Conservation (phyloP, 2,329 filamentous ascomycete genomes). For the Fusarium devonianum region DNA sequence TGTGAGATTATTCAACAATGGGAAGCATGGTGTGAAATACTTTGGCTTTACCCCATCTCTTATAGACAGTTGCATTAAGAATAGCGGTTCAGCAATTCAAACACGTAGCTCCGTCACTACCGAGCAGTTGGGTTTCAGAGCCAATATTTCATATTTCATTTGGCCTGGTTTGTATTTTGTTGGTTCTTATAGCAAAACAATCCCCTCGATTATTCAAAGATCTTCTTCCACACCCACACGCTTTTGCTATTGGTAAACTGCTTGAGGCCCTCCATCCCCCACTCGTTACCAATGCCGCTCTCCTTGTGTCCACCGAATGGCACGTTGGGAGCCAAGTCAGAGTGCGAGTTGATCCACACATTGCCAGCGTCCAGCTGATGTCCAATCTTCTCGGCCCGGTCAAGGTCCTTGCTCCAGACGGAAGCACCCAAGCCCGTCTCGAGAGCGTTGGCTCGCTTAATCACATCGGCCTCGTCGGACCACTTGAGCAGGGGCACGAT, state of each 20-base stretch:
- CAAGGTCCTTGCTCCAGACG: constrained; percentile 61
- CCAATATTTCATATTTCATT: no score
- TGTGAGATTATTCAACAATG: no score
- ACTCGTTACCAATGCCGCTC: constrained; percentile 26
- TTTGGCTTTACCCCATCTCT: no score
- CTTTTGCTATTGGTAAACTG: constrained; percentile 19
- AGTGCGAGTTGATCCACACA: constrained; percentile 61
- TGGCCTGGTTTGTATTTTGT: no score
- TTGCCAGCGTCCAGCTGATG: constrained; percentile 60
- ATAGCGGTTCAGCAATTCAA: no score
- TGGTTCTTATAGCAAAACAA: no score
- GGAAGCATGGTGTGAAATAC: no score
- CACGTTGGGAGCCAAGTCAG: constrained; percentile 6
- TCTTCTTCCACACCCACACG: no score
- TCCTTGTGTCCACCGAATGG: constrained; percentile 29
- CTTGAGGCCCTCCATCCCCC: constrained; percentile 16
- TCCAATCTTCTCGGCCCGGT: constrained; percentile 58
- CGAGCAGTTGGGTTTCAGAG: no score
- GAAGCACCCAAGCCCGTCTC: constrained; percentile 61
- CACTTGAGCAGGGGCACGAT: constrained; percentile 67
- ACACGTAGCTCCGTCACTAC: no score
- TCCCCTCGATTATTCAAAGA: no score
- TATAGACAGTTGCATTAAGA: no score
- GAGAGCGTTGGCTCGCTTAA: constrained; percentile 59
- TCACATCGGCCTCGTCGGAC: constrained; percentile 64